Percentiles rank a stretch among this genome's conserved stretches.
phyloP scores from a whole-genome alignment of 352 stramenopile genomes.

The Phytophthora citricola region DNA sequence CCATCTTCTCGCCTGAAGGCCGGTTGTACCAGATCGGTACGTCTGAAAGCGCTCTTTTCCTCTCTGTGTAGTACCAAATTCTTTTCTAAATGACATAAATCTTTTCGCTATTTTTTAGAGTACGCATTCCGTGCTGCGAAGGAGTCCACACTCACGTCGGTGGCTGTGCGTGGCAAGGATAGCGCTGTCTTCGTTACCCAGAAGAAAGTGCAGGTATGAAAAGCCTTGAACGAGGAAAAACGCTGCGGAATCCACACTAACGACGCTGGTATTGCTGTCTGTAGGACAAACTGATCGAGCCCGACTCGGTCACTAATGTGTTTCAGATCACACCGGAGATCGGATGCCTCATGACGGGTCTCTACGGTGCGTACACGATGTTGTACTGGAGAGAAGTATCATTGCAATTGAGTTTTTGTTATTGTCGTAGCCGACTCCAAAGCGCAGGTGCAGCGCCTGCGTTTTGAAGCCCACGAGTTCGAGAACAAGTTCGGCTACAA shows the following conservation, averaged over 20 bases:
- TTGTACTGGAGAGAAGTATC: background rate
- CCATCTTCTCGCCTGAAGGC: slow-evolving; percentile 99
- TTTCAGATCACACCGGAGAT: slow-evolving; percentile 97
- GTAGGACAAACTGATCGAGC: slow-evolving; percentile 95
- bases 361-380: slow-evolving; percentile 59
- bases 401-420: background rate
- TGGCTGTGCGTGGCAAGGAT: slow-evolving; percentile 95
- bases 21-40: slow-evolving; percentile 98
- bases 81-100: slow-evolving; percentile 21
- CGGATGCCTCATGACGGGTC: slow-evolving; percentile 95
- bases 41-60: slow-evolving; percentile 7
- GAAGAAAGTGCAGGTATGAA: slow-evolving; percentile 96
- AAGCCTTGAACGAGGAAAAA: background rate
- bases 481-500: slow-evolving; percentile 97
- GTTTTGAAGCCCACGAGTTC: slow-evolving; percentile 98
- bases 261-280: slow-evolving; percentile 6
- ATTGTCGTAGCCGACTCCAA: slow-evolving; percentile 82
- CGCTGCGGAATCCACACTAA: background rate
- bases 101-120: slow-evolving; percentile 97
- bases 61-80: background rate
- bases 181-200: slow-evolving; percentile 97
- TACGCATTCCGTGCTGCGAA: slow-evolving; percentile 99
- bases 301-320: slow-evolving; percentile 95
- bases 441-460: slow-evolving; percentile 94
- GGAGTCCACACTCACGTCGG: slow-evolving; percentile 94